phyloP scores from a whole-genome alignment of 1,139 yeast species.

The Hemisphaericaspora xylanilytica region DNA sequence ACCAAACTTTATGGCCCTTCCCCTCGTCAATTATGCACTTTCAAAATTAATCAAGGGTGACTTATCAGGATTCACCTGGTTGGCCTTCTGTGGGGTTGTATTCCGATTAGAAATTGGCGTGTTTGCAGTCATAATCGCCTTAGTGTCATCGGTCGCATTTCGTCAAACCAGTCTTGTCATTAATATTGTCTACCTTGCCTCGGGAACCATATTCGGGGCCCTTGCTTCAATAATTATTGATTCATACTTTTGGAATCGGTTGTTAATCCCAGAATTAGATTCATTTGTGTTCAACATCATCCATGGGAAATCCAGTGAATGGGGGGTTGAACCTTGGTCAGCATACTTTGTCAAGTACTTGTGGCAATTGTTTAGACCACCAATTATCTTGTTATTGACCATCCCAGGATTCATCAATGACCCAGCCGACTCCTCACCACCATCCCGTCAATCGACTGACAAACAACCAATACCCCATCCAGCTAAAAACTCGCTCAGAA shows the following conservation, averaged over 20 bases:
- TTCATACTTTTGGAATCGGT: conserved; percentile 69
- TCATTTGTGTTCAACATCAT: conserved; percentile 74
- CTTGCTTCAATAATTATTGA: conserved; percentile 55
- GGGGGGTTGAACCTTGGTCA: conserved; percentile 81
- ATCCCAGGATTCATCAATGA: conserved; percentile 43
- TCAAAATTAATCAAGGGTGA: conserved; percentile 52
- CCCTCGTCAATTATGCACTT: conserved; percentile 60
- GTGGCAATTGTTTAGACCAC: conserved; percentile 59
- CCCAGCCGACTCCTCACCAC: conserved; percentile 31
- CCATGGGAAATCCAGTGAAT: conserved; percentile 65
- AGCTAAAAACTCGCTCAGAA: conserved; percentile 35
- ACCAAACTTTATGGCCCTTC: conserved; percentile 84
- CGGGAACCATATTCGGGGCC: conserved; percentile 59
- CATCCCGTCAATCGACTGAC: conserved; percentile 1
- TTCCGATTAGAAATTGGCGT: conserved; percentile 74
- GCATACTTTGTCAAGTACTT: conserved; percentile 58
- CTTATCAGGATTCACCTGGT: conserved; percentile 51
- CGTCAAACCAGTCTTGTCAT: conserved; percentile 43
- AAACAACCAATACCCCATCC: conserved; percentile 24
- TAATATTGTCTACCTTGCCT: conserved; percentile 35
- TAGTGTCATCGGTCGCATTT: conserved; percentile 42
- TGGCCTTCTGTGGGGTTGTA: conserved; percentile 63
- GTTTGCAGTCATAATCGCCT: conserved; percentile 45
- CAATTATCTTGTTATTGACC: conserved; percentile 51
- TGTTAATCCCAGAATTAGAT: conserved; percentile 65